phyloP scores from a whole-genome alignment of 441 rosid genomes.

The Sinapis alba region DNA sequence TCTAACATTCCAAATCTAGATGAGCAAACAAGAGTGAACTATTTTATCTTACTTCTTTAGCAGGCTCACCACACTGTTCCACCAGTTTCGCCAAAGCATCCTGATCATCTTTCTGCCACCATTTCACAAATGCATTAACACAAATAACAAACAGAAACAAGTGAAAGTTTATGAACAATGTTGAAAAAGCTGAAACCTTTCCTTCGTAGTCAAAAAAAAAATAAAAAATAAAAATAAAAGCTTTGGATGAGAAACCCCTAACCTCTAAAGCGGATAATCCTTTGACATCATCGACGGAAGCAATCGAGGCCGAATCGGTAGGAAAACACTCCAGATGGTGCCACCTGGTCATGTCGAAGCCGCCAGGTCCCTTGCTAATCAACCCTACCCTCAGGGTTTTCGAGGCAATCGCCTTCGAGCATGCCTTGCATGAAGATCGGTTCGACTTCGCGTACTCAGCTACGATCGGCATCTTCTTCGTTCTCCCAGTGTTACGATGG shows the following conservation, averaged over 20 bases:
- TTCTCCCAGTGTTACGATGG: not conserved
- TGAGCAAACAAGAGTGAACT: not conserved
- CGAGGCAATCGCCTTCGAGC: constrained; percentile 56
- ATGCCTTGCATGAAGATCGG: constrained; percentile 76
- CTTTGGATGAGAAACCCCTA: not conserved
- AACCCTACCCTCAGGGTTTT: constrained; percentile 67
- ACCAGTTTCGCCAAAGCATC: constrained; percentile 68
- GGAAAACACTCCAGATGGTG: constrained; percentile 73
- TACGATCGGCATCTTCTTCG: constrained; percentile 39
- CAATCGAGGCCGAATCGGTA: constrained; percentile 36
- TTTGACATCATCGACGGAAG: constrained; percentile 49
- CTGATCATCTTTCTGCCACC: constrained; percentile 64
- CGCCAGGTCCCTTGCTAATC: constrained; percentile 63
- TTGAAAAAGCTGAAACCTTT: not conserved
- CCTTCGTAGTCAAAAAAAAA: not conserved
- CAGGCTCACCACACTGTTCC: constrained; percentile 37
- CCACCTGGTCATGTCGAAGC: constrained; percentile 78
- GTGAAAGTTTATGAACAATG: not conserved
- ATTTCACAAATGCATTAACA: constrained; percentile 14
- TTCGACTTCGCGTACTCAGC: constrained; percentile 88
- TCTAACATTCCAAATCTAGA: not conserved
- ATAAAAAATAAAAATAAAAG: too few species aligned
- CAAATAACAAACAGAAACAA: not conserved
- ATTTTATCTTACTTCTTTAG: constrained; percentile 46
- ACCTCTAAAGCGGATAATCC: constrained; percentile 66